Conservation (phyloP, 768 basidiomycete species). For the Hygrophorus russula region DNA sequence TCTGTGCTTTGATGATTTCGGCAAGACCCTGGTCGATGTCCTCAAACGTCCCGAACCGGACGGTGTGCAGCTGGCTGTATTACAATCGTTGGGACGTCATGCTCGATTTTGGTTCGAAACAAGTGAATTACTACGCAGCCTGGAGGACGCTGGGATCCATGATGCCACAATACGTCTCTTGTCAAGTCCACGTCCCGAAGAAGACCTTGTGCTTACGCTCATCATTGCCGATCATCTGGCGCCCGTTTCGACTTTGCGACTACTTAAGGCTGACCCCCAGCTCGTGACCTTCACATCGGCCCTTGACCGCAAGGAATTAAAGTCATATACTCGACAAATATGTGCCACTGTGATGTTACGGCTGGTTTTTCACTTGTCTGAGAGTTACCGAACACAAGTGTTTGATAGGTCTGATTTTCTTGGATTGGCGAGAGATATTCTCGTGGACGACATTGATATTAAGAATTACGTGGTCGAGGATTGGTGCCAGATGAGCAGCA, state of each 20-base stretch:
- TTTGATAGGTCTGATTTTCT: not conserved
- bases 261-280: constrained; percentile 1
- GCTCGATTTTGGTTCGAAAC: constrained; percentile 5
- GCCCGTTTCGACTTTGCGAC: not conserved
- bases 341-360: constrained; percentile 2
- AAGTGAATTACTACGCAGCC: not conserved
- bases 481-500: constrained; percentile 2
- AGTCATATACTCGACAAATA: constrained; percentile 1
- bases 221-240: constrained; percentile 4
- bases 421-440: not conserved
- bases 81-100: constrained; percentile 3
- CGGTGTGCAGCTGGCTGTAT: not conserved
- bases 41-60: not conserved
- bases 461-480: constrained; percentile 2
- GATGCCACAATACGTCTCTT: not conserved
- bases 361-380: not conserved
- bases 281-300: not conserved
- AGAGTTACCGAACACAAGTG: not conserved
- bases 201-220: not conserved
- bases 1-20: not conserved
- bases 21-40: not conserved
- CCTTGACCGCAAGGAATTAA: not conserved
- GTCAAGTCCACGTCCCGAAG: not conserved
- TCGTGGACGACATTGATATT: not conserved
- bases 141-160: not conserved